Evolutionary conservation across 345 rosid genomes (phyloP).

Genomic region (Streptanthus diversifolius): DNA sequence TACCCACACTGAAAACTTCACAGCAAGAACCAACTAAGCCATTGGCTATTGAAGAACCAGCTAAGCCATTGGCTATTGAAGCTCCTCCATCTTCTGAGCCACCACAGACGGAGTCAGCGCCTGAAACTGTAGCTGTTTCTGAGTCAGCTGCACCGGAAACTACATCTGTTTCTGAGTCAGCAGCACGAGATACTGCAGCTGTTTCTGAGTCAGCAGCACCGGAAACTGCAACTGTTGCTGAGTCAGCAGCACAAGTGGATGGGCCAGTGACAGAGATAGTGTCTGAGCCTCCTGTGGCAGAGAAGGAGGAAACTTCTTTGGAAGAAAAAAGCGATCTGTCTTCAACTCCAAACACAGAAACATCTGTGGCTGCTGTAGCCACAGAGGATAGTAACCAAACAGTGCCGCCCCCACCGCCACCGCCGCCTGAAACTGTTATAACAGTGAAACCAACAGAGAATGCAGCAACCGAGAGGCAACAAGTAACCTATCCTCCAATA

Average conservation of each 20-base stretch:
- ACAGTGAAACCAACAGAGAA: constrained; percentile 26
- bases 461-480: constrained; percentile 20
- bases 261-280: constrained; percentile 23
- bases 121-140: constrained; percentile 21
- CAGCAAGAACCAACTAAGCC: constrained; percentile 63
- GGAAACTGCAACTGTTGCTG: constrained; percentile 9
- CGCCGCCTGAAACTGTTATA: constrained; percentile 14
- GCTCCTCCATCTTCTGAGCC: constrained; percentile 48
- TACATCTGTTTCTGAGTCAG: constrained; percentile 24
- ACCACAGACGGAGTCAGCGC: constrained; percentile 26
- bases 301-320: constrained; percentile 41
- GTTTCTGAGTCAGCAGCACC: constrained; percentile 28
- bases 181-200: constrained; percentile 23
- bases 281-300: constrained; percentile 34
- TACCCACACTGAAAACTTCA: constrained; percentile 37
- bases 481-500: constrained; percentile 24
- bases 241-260: constrained; percentile 23
- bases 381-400: constrained; percentile 11
- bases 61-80: constrained; percentile 44
- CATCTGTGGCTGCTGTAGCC: neutral
- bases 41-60: constrained; percentile 33
- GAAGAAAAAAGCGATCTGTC: constrained; percentile 37
- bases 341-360: constrained; percentile 35
- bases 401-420: neutral
- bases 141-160: constrained; percentile 30